phyloP scores from a whole-genome alignment of 2,329 filamentous ascomycete genomes.

The Helicocarpus griseus region DNA sequence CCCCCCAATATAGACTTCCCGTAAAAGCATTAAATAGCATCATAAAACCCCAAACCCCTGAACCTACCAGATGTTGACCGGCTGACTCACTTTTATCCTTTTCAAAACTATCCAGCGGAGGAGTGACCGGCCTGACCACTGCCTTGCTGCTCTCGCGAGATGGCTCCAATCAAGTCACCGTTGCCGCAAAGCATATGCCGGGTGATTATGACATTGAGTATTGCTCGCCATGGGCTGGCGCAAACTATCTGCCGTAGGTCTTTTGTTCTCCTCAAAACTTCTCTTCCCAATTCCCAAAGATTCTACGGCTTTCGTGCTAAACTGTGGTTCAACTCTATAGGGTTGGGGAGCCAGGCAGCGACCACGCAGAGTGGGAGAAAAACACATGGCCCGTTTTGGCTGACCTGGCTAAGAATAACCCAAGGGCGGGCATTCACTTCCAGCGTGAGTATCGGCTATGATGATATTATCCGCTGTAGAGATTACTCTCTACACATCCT shows the following conservation, averaged over 20 bases:
- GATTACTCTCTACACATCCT: background rate
- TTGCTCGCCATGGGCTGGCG: slow-evolving; percentile 79
- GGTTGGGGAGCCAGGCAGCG: slow-evolving; percentile 29
- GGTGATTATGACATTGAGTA: slow-evolving; percentile 90
- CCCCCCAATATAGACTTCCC: too few species aligned
- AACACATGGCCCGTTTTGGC: slow-evolving; percentile 56
- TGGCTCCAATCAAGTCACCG: slow-evolving; percentile 50
- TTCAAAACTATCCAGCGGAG: slow-evolving; percentile 43
- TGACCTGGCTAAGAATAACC: slow-evolving; percentile 52
- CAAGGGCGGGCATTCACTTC: slow-evolving; percentile 72
- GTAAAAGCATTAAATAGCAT: too few species aligned
- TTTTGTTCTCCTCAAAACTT: too few species aligned
- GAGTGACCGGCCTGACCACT: slow-evolving; percentile 57
- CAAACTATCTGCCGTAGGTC: slow-evolving; percentile 64
- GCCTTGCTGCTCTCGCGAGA: slow-evolving; percentile 52
- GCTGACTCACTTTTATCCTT: slow-evolving; percentile 4
- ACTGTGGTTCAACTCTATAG: slow-evolving; percentile 15
- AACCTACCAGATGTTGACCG: background rate
- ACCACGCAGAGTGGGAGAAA: slow-evolving; percentile 46
- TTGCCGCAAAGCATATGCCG: slow-evolving; percentile 82
- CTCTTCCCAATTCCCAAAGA: too few species aligned
- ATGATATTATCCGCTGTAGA: too few species aligned
- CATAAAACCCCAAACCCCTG: background rate
- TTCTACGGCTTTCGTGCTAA: too few species aligned
- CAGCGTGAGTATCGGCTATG: slow-evolving; percentile 56